Base-by-base conservation (phyloP, 2,329 filamentous ascomycete genomes). In the Penicillium sp. region DNA sequence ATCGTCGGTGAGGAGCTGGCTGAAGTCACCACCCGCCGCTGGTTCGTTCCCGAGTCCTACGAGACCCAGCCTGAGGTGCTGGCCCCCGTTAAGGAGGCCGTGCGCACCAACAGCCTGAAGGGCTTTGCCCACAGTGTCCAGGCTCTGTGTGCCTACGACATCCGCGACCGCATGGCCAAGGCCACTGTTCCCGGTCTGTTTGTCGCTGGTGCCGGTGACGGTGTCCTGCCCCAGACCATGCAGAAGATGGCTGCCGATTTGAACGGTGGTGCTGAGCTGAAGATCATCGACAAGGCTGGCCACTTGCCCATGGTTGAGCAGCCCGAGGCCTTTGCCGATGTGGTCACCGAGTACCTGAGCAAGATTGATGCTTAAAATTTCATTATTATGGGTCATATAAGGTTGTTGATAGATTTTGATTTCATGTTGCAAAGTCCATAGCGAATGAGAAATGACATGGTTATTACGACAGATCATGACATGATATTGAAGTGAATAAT, bases 271-370 rank as follows among this genome's bases (percentile, higher is more conserved):
- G 83, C 82, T 0, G 81, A 85, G 57, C 81, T 92, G 62, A 85
- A 82, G 70, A 74, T 89, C 56, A 83, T 96, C 10, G 84, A 89
- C 0, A 78, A 82, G 9, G 86, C 91, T 0, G 92, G 92, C 0
- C 92, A 96, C 77, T 75, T 96, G 67, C 92, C 92, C 0, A 96
- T 96, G 90, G 87, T 87, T 48, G 92, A 96, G 75, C 83, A 85
- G 63, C 87, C 90, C 0, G 75, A 80, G 55, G 85, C 81, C 4
- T 92, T 93, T 70, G 88, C 88, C 70, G 77, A 82, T 27, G 84
- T 85, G 46, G 78, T 93, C 2, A 76, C 79, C 43, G 77, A 72
- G 9, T 90, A 90, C 61, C 64, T 91, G 49, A 44, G 59, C 44
- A 65, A 67, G 57, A 62, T 67, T 42, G 65, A 66, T 55, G 62